Conservation (phyloP, 225 moss, liverwort and hornwort genomes). For the Rhytidiadelphus loreus region DNA sequence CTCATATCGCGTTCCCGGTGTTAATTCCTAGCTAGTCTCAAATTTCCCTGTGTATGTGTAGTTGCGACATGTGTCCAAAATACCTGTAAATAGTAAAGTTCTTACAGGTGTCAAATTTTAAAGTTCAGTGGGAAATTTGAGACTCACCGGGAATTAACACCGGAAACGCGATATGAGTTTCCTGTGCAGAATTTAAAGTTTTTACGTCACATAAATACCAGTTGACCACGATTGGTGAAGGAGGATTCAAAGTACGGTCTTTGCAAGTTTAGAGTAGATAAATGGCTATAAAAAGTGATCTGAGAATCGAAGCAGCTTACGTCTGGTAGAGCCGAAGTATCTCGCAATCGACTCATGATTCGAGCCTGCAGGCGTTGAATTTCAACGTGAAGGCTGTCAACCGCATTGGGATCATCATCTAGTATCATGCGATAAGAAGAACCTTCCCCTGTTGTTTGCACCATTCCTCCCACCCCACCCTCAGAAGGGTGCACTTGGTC, state of each 20-base stretch:
- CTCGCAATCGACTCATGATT: constrained; percentile 84
- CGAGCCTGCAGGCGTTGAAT: constrained; percentile 88
- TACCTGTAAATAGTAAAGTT: too few species aligned
- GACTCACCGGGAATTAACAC: too few species aligned
- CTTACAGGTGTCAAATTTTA: too few species aligned
- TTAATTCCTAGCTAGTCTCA: too few species aligned
- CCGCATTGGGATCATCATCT: constrained; percentile 76
- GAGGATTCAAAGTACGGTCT: neutral
- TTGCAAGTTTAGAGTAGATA: neutral
- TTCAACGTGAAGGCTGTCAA: constrained; percentile 79
- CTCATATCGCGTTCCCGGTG: too few species aligned
- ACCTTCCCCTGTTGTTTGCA: constrained; percentile 52
- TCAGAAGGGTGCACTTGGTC: constrained; percentile 3
- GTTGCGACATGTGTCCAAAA: too few species aligned
- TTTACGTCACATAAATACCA: neutral
- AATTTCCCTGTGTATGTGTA: too few species aligned
- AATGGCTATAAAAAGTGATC: neutral
- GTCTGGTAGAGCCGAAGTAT: constrained; percentile 26
- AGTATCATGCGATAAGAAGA: constrained; percentile 54
- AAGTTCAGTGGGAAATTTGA: too few species aligned
- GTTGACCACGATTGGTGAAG: neutral
- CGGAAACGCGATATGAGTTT: too few species aligned
- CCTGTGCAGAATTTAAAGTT: neutral
- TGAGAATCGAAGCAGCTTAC: neutral
- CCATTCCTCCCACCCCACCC: constrained; percentile 17